Conservation (phyloP, 805 yeast genomes). For the Ogataea ganodermae region DNA sequence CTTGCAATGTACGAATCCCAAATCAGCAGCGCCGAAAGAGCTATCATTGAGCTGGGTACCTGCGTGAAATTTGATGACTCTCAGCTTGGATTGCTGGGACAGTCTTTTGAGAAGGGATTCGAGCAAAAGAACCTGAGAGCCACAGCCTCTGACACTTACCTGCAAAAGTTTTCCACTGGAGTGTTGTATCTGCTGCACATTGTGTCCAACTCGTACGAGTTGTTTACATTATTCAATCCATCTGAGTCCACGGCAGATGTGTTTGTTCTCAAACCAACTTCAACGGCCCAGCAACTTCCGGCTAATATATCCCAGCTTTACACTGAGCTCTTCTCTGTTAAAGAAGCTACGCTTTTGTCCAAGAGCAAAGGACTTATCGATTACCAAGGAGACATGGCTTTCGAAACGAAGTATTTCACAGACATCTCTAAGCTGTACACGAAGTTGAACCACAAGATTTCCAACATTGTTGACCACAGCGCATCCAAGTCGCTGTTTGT, state of each 20-base stretch:
- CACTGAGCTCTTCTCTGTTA: conserved; percentile 48
- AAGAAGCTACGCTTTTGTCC: conserved; percentile 45
- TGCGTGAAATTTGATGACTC: conserved; percentile 68
- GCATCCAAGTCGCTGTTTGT: conserved; percentile 66
- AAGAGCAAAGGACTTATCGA: conserved; percentile 47
- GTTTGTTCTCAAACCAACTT: conserved; percentile 67
- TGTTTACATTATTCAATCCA: conserved; percentile 65
- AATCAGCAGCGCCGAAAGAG: conserved; percentile 66
- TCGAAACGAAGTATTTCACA: conserved; percentile 56
- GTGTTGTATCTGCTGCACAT: conserved; percentile 68
- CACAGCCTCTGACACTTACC: conserved; percentile 52
- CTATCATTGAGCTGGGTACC: conserved; percentile 76
- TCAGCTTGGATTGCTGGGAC: conserved; percentile 80
- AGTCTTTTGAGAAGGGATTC: conserved; percentile 85
- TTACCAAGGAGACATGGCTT: conserved; percentile 52
- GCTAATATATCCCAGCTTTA: conserved; percentile 55
- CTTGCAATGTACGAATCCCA: conserved; percentile 77
- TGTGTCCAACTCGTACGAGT: conserved; percentile 72
- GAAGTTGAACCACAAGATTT: conserved; percentile 54
- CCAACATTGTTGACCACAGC: conserved; percentile 62
- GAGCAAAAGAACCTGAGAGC: conserved; percentile 54
- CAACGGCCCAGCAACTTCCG: conserved; percentile 65
- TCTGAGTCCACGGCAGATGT: conserved; percentile 42
- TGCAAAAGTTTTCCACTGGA: conserved; percentile 56
- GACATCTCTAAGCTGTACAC: conserved; percentile 58